Evolutionary conservation across 2,329 filamentous ascomycete species (phyloP), one percentile per base, ranked within the genome.

Genomic region (Cryphonectria japonica): DNA sequence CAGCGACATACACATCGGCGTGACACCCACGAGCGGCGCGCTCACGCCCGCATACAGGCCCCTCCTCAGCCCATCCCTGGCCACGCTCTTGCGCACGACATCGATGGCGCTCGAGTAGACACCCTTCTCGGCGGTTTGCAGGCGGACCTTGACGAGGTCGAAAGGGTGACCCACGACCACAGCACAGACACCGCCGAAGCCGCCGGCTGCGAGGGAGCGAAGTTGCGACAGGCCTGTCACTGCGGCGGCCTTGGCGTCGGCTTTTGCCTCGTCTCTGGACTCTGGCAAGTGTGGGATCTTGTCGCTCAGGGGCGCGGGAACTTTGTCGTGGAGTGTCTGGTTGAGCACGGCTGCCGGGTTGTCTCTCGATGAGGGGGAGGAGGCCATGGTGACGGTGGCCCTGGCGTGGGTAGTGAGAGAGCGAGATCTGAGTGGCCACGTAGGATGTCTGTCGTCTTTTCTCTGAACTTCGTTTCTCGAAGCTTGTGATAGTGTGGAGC

Each of bases 21-120:
- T 99, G 22, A 99, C 96, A 68, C 96, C 96, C 13, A 98, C 93
- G 73, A 99, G 84, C 61, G 96, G 96, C 77, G 96, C 96, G 76
- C 93, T 96, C 62, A 99, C 95, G 81, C 96, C 96, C n/a, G 96
- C 96, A 82, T 99, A 99, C 73, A 99, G 82, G 11, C 96, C 96
- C 81, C 93, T 83, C 72, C 83, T 77, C 75, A 97, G 80, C 1
- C 96, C 96, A 82, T 98, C 95, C 73, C 92, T 88, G 39, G 95
- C 95, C 72, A 99, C 83, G 50, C 93, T 95, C 85, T 92, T 97
- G 81, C 88, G 87, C 74, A 98, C 94, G 1, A 98, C 95, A 83
- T 99, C 96, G 77, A 98, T 86, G 19, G 96, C 96, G 62, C 92
- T 91, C 50, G 86, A 92, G 83, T 99, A 99, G 50, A 97, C 93